phyloP scores from a whole-genome alignment of 805 yeast genomes.

The Candida dendrica region DNA sequence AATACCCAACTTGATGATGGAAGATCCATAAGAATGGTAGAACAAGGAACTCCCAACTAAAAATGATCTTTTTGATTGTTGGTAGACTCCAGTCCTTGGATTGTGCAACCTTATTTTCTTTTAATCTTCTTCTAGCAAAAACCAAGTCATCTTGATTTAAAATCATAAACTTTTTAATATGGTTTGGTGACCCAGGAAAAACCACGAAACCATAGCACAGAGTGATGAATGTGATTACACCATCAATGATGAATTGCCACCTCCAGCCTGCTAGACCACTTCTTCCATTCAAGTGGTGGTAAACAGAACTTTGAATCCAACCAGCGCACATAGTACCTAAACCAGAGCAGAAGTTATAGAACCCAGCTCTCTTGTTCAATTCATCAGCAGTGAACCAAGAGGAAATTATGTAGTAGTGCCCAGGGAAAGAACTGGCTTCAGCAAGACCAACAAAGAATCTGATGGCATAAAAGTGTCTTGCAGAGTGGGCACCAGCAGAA shows the following conservation, averaged over 20 bases:
- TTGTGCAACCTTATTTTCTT: neutral
- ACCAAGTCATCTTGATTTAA: neutral
- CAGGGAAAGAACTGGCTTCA: slow-evolving; percentile 32
- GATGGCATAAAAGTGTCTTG: neutral
- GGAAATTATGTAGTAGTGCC: slow-evolving; percentile 39
- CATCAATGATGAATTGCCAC: slow-evolving; percentile 37
- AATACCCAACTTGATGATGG: slow-evolving; percentile 1
- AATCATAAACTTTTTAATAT: too few relatives aligned
- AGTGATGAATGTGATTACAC: neutral
- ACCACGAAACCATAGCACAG: neutral
- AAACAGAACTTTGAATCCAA: slow-evolving; percentile 51
- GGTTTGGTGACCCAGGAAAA: slow-evolving; percentile 35
- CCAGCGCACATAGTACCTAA: slow-evolving; percentile 48
- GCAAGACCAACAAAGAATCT: neutral
- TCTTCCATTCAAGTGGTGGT: slow-evolving; percentile 36
- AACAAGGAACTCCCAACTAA: neutral
- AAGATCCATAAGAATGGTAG: slow-evolving; percentile 3
- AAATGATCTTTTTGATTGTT: neutral
- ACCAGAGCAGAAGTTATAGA: neutral
- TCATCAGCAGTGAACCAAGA: slow-evolving; percentile 43
- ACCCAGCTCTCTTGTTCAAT: slow-evolving; percentile 13
- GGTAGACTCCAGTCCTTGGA: neutral
- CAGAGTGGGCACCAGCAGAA: neutral
- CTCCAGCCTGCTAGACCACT: slow-evolving; percentile 58
- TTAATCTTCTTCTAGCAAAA: neutral